Conservation (phyloP, 805 yeast genomes). For the Saturnispora halmiae region DNA sequence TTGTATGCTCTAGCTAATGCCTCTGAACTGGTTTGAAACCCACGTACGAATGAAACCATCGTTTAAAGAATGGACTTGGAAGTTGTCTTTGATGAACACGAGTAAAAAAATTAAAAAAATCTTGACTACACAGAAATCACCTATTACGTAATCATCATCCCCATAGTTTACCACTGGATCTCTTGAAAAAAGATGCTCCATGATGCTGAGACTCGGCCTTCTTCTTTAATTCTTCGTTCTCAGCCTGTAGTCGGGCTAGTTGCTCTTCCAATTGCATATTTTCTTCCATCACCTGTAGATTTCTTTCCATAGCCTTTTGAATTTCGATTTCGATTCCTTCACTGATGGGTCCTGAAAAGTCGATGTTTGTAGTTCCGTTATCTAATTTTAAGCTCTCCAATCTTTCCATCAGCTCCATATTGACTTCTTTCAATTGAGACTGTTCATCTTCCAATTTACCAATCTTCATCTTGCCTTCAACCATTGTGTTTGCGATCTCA, state of each 20-base stretch:
- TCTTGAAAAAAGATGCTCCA: too few species aligned
- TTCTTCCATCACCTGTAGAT: conserved; percentile 56
- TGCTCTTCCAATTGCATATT: conserved; percentile 50
- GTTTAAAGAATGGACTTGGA: background rate
- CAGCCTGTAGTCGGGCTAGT: conserved; percentile 33
- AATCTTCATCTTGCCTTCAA: conserved; percentile 61
- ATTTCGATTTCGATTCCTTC: conserved; percentile 40
- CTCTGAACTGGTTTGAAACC: background rate
- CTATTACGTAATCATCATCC: background rate
- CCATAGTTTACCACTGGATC: conserved; percentile 17
- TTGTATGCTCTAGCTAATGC: conserved; percentile 26
- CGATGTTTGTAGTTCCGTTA: conserved; percentile 15
- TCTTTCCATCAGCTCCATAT: conserved; percentile 39
- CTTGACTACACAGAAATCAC: background rate
- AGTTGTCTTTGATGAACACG: background rate
- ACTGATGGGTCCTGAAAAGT: conserved; percentile 26
- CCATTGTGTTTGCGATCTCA: conserved; percentile 79
- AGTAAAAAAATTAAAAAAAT: background rate
- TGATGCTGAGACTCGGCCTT: too few species aligned
- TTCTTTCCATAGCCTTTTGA: conserved; percentile 50
- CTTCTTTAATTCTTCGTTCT: conserved; percentile 27
- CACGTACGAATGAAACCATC: background rate
- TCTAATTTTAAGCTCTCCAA: conserved; percentile 28
- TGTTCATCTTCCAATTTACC: conserved; percentile 75
- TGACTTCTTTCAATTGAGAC: conserved; percentile 42